A percentile compares a stretch with the other conserved stretches of the same genome.
Conservation (phyloP, 1,284 basidiomycete species). For the Grifola frondosa region DNA sequence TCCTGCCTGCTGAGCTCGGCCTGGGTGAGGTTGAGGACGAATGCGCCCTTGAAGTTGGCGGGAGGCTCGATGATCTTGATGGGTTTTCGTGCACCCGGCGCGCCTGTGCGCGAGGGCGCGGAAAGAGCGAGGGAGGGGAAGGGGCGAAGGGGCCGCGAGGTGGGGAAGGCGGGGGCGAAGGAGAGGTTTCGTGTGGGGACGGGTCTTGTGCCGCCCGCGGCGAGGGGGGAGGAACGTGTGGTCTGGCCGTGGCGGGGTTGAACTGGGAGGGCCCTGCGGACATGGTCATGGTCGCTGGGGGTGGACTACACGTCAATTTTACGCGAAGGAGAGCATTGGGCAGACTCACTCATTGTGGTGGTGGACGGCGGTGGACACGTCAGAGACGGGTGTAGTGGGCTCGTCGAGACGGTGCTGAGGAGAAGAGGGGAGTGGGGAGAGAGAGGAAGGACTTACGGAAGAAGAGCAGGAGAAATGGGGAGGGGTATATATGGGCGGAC, state of each 20-base stretch:
- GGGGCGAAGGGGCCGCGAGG: constrained; percentile 71
- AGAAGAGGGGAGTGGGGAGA: background rate
- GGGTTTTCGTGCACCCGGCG: constrained; percentile 38
- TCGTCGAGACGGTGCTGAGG: constrained; percentile 1
- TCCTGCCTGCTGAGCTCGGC: constrained; percentile 76
- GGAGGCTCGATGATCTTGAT: constrained; percentile 78
- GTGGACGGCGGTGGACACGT: constrained; percentile 1
- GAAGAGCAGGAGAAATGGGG: background rate
- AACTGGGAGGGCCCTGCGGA: constrained; percentile 26
- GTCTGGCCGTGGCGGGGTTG: constrained; percentile 25
- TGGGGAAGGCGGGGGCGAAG: constrained; percentile 55
- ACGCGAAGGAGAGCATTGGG: background rate
- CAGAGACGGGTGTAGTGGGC: background rate
- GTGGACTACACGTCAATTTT: background rate
- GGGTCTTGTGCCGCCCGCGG: constrained; percentile 34
- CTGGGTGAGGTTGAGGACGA: constrained; percentile 76
- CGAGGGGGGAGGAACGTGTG: constrained; percentile 61
- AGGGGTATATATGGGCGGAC: constrained; percentile 15
- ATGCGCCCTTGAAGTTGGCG: constrained; percentile 64
- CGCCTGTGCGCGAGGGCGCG: constrained; percentile 9
- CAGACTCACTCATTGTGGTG: constrained; percentile 23
- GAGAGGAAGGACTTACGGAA: constrained; percentile 1
- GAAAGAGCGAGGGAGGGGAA: constrained; percentile 60
- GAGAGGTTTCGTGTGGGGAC: constrained; percentile 30
- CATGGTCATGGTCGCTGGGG: constrained; percentile 33